phyloP scores from a whole-genome alignment of 2,329 filamentous ascomycete species.

The Aphanocladium album region DNA sequence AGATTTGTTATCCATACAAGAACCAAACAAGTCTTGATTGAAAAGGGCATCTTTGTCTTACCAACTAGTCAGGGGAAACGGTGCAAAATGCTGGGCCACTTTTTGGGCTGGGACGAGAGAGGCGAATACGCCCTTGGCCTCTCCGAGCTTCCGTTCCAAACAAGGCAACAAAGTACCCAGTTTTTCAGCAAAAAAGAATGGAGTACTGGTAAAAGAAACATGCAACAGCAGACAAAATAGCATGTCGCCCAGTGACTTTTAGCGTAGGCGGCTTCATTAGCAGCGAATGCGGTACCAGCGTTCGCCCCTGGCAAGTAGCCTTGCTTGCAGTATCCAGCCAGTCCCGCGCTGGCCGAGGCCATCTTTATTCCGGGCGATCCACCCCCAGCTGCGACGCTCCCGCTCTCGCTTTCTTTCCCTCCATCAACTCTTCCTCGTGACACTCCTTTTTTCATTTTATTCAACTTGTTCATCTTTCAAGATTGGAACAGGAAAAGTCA shows the following conservation, averaged over 20 bases:
- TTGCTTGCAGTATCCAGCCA: too few species aligned
- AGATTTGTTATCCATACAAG: too few species aligned
- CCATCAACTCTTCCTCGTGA: background rate
- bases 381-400: background rate
- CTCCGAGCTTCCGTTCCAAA: slow-evolving; percentile 11
- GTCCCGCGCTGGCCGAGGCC: background rate
- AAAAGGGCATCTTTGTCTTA: background rate
- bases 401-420: background rate
- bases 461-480: background rate
- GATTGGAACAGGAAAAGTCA: background rate
- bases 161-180: background rate
- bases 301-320: background rate
- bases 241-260: background rate
- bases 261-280: background rate
- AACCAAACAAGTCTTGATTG: too few species aligned
- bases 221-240: background rate
- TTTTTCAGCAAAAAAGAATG: background rate
- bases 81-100: background rate
- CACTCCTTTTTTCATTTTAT: background rate
- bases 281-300: background rate
- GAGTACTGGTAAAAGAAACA: background rate
- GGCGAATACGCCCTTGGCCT: background rate
- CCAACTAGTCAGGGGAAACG: background rate
- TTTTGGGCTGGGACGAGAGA: background rate
- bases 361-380: slow-evolving; percentile 2